Percentiles rank a stretch among this genome's conserved stretches.
phyloP scores from a whole-genome alignment of 1,284 basidiomycete genomes.

The Gomphus bonarii region DNA sequence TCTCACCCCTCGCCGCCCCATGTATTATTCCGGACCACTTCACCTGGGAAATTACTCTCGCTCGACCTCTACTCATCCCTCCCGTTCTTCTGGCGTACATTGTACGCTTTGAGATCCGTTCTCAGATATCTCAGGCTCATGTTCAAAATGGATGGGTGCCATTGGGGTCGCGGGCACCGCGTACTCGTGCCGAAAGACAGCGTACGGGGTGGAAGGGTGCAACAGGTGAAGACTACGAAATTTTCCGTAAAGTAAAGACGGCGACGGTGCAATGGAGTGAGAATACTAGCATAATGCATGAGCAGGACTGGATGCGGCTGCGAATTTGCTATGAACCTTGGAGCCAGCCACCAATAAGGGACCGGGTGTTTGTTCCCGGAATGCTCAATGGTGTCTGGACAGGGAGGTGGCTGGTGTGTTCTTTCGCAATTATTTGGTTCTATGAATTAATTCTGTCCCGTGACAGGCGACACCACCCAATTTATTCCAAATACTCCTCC shows the following conservation, averaged over 20 bases:
- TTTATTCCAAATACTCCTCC: not conserved
- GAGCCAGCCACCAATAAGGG: not conserved
- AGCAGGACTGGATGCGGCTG: not conserved
- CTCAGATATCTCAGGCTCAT: not conserved
- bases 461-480: not conserved
- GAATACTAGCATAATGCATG: not conserved
- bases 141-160: not conserved
- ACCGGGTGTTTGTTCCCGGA: conserved; percentile 1
- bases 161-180: not conserved
- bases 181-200: not conserved
- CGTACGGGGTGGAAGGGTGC: not conserved
- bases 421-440: too few species aligned
- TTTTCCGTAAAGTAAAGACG: not conserved
- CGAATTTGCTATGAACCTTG: not conserved
- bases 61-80: not conserved
- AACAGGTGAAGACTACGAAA: not conserved
- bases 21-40: not conserved
- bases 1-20: not conserved
- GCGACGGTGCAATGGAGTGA: not conserved
- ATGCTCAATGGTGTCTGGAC: conserved; percentile 8
- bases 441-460: not conserved
- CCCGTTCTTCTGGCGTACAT: not conserved
- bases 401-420: conserved; percentile 9
- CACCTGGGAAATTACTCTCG: not conserved
- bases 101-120: not conserved